Evolutionary conservation across 2,329 filamentous ascomycete species (phyloP).

Genomic region (Nigrospora sphaerica): DNA sequence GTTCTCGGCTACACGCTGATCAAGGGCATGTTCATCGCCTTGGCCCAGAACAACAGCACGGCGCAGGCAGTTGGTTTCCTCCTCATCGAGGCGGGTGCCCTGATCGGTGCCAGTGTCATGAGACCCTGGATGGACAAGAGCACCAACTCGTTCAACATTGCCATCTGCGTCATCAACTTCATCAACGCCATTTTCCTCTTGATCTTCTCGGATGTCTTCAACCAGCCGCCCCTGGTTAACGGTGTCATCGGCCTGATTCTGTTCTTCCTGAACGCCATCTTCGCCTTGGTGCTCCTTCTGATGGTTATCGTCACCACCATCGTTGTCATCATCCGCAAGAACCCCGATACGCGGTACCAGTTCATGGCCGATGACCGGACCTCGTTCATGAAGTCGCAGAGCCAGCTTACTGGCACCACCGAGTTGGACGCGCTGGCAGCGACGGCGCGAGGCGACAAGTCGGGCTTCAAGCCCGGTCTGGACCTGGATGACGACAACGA

Average conservation of each 20-base stretch:
- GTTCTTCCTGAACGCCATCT: slow-evolving; percentile 74
- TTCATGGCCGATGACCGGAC: slow-evolving; percentile 84
- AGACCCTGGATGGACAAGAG: slow-evolving; percentile 95
- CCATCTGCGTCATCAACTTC: slow-evolving; percentile 76
- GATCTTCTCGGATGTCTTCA: slow-evolving; percentile 76
- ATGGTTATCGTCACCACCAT: slow-evolving; percentile 63
- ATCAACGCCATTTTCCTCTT: slow-evolving; percentile 74
- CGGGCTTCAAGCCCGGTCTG: slow-evolving; percentile 45
- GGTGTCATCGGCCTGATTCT: slow-evolving; percentile 79
- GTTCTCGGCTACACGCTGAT: slow-evolving; percentile 64
- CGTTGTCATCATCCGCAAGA: slow-evolving; percentile 71
- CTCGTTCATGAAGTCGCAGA: slow-evolving; percentile 85
- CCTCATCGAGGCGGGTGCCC: slow-evolving; percentile 64
- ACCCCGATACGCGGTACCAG: slow-evolving; percentile 80
- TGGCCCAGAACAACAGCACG: slow-evolving; percentile 58
- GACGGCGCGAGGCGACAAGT: slow-evolving; percentile 70
- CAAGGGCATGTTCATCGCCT: slow-evolving; percentile 77
- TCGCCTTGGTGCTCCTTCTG: slow-evolving; percentile 68
- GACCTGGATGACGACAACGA: slow-evolving; percentile 67
- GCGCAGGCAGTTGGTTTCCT: slow-evolving; percentile 71
- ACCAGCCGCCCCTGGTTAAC: slow-evolving; percentile 68
- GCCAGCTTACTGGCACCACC: slow-evolving; percentile 60
- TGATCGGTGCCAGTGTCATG: slow-evolving; percentile 67
- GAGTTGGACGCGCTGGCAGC: slow-evolving; percentile 78
- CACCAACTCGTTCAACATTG: slow-evolving; percentile 84